A percentile compares a stretch with the other conserved stretches of the same genome.
Evolutionary conservation across 192 early-diverging fungal species (phyloP).

Genomic region (Umbelopsis vinacea): DNA sequence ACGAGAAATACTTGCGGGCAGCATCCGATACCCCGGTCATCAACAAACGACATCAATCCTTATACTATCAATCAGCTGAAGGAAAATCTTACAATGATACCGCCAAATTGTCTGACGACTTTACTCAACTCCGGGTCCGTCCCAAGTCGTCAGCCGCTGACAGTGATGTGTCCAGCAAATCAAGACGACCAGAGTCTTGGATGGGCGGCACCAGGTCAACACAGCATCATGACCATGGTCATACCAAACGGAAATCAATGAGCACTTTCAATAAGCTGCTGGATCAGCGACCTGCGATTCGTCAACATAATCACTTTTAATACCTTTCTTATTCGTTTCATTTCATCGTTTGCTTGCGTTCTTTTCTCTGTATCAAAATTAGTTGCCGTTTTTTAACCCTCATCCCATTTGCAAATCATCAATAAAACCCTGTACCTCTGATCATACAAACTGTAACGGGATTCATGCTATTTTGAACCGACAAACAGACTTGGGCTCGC

Average conservation of each 20-base stretch:
- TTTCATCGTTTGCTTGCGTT: neutral
- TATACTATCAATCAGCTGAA: neutral
- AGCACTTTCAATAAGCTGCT: conserved; percentile 12
- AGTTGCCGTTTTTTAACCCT: no score
- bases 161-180: neutral
- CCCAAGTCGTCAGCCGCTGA: neutral
- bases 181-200: conserved; percentile 6
- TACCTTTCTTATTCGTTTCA: neutral
- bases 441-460: no score
- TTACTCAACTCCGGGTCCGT: neutral
- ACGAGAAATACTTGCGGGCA: neutral
- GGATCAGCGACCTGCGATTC: conserved; percentile 7
- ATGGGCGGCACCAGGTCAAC: neutral
- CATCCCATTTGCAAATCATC: neutral
- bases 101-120: neutral
- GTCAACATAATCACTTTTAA: conserved; percentile 10
- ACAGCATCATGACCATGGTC: neutral
- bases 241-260: conserved; percentile 1
- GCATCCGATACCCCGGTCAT: neutral
- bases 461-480: no score
- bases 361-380: neutral
- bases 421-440: no score
- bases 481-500: no score
- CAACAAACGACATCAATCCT: neutral
- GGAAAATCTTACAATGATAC: conserved; percentile 5